Conservation (phyloP, 1,139 yeast genomes). For the Suhomyces terraborum region DNA sequence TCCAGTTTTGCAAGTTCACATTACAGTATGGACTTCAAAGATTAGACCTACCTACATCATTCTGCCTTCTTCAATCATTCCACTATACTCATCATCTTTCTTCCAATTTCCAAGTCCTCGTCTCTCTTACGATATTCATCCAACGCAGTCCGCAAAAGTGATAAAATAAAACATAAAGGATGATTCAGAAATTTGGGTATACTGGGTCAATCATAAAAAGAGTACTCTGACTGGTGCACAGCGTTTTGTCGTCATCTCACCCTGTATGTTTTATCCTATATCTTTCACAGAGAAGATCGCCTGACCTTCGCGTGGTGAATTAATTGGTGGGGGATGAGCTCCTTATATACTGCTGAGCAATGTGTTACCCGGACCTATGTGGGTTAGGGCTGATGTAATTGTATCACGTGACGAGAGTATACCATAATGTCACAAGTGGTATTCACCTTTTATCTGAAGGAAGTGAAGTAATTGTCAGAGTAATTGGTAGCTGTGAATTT, state of each 20-base stretch:
- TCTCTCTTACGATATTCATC: background rate
- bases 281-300: constrained; percentile 17
- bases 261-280: constrained; percentile 13
- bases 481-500: no score
- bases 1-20: no score
- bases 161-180: constrained; percentile 12
- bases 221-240: constrained; percentile 58
- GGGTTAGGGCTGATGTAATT: constrained; percentile 8
- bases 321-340: background rate
- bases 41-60: no score
- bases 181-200: constrained; percentile 50
- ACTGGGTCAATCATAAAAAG: constrained; percentile 50
- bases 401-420: background rate
- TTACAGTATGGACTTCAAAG: no score
- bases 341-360: constrained; percentile 11
- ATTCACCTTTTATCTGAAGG: no score
- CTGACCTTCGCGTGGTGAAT: constrained; percentile 17
- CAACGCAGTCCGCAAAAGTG: constrained; percentile 8
- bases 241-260: constrained; percentile 48
- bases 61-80: background rate
- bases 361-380: constrained; percentile 10
- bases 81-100: background rate
- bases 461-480: no score
- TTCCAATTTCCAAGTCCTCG: background rate
- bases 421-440: no score